Evolutionary conservation across 2,329 filamentous ascomycete genomes (phyloP).

Genomic region (Ceratocystiopsis brevicomis): DNA sequence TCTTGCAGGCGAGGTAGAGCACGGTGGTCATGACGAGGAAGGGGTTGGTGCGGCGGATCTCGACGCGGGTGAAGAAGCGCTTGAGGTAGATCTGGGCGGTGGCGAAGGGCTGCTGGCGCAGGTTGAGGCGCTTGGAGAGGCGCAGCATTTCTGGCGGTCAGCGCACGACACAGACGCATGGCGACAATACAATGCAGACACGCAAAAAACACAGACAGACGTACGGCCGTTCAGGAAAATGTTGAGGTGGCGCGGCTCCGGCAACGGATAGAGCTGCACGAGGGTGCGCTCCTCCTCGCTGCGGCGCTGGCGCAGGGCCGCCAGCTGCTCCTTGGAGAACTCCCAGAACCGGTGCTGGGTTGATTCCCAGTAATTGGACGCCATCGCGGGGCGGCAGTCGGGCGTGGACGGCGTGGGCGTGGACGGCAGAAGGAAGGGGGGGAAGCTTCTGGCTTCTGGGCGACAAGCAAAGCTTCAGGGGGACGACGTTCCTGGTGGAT

Average conservation of each 20-base stretch:
- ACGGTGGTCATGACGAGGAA: slow-evolving; percentile 87
- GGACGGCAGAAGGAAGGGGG: neutral
- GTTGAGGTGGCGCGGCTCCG: slow-evolving; percentile 62
- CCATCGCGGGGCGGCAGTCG: slow-evolving; percentile 37
- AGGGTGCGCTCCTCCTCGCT: slow-evolving; percentile 58
- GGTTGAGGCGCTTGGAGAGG: slow-evolving; percentile 63
- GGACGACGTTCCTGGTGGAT: neutral
- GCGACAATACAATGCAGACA: no score
- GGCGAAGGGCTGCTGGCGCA: slow-evolving; percentile 80
- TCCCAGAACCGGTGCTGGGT: slow-evolving; percentile 83
- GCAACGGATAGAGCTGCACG: slow-evolving; percentile 63
- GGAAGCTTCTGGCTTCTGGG: neutral
- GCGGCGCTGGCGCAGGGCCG: slow-evolving; percentile 54
- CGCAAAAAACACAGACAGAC: no score
- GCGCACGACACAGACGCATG: neutral
- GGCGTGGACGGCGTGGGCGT: neutral
- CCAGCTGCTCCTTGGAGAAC: slow-evolving; percentile 66
- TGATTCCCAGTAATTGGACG: slow-evolving; percentile 92
- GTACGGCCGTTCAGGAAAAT: slow-evolving; percentile 47
- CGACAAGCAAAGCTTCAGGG: no score
- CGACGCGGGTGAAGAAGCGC: slow-evolving; percentile 78
- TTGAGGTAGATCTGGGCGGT: slow-evolving; percentile 92
- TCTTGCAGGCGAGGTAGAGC: slow-evolving; percentile 90
- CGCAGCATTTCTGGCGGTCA: slow-evolving; percentile 20
- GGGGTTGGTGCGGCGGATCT: slow-evolving; percentile 81